Evolutionary conservation across 768 basidiomycete species (phyloP).

Genomic region (Collybia nuda): DNA sequence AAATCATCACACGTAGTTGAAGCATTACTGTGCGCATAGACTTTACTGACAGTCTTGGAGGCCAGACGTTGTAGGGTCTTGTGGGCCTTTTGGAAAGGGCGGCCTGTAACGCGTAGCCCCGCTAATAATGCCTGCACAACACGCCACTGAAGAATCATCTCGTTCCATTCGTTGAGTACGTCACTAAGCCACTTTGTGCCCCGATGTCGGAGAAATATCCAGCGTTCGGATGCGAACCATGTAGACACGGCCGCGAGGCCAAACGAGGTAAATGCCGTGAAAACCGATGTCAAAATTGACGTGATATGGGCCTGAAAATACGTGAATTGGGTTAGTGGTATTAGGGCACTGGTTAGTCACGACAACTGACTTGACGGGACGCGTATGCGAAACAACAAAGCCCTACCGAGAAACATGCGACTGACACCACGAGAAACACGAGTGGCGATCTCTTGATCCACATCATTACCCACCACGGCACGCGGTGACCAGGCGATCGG

Average conservation of each 20-base stretch:
- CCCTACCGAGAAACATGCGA: slow-evolving; percentile 80
- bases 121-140: slow-evolving; percentile 19
- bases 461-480: slow-evolving; percentile 82
- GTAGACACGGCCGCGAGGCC: slow-evolving; percentile 69
- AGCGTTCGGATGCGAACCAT: slow-evolving; percentile 75
- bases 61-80: slow-evolving; percentile 19
- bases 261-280: slow-evolving; percentile 73
- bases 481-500: slow-evolving; percentile 72
- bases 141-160: slow-evolving; percentile 30
- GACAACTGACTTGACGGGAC: slow-evolving; percentile 55
- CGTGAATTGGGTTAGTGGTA: neutral
- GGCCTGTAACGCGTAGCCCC: slow-evolving; percentile 12
- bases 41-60: slow-evolving; percentile 21
- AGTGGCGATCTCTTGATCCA: slow-evolving; percentile 87
- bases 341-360: neutral
- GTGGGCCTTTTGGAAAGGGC: slow-evolving; percentile 14
- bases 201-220: slow-evolving; percentile 59
- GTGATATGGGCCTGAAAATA: slow-evolving; percentile 51
- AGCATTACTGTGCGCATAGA: slow-evolving; percentile 19
- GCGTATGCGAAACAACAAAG: slow-evolving; percentile 78
- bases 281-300: slow-evolving; percentile 71
- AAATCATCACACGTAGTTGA: slow-evolving; percentile 23
- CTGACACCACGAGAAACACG: slow-evolving; percentile 81
- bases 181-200: slow-evolving; percentile 74
- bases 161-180: slow-evolving; percentile 46